Evolutionary conservation across 257 asterid species (phyloP), one percentile per base, ranked within the genome.

Genomic region (Capsicum baccatum): DNA sequence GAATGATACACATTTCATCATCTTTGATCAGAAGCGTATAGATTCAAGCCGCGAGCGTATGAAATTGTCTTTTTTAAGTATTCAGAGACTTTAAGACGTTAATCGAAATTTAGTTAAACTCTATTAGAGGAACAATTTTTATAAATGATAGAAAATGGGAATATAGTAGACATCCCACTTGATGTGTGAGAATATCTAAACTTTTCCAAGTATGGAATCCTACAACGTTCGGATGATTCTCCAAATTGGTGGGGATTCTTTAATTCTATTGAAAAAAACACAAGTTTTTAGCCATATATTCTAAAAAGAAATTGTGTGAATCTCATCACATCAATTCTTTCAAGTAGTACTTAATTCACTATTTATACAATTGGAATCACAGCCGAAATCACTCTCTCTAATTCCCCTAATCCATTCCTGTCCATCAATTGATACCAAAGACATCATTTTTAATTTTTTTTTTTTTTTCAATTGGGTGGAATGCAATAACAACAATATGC

Each of bases 161-260:
- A 19, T 47, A 69, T 68, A 73, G 60, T 74, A 74, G 81, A 50
- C 62, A 76, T 76, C 47, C 81, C 81, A 76, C 81, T 76, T 21
- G 63, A 50, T 76, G 63, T 50, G 0, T 74, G 19, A 50, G 60
- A 50, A 74, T 74, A 50, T 76, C 63, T 26, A 64, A 9, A 21
- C 21, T 50, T 39, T 76, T 37, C 80, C 59, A 11, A 73, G 17
- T 21, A 52, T 76, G 63, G 81, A 76, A 76, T 76, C 63, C 81
- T 50, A 76, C 81, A 14, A 76, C 63, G 5, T 76, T 50, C 11
- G 44, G 47, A 52, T 67, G 76, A 37, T 37, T 68, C 76, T 37
- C 76, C 76, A 68, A 68, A 68, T 37, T 68, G 76, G 52, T 37
- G 52, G 76, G 52, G 76, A 68, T 68, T 68, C 76, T 68, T 67